phyloP scores from a whole-genome alignment of 371 early-diverging fungal genomes.

The Lichtheimia ornata region DNA sequence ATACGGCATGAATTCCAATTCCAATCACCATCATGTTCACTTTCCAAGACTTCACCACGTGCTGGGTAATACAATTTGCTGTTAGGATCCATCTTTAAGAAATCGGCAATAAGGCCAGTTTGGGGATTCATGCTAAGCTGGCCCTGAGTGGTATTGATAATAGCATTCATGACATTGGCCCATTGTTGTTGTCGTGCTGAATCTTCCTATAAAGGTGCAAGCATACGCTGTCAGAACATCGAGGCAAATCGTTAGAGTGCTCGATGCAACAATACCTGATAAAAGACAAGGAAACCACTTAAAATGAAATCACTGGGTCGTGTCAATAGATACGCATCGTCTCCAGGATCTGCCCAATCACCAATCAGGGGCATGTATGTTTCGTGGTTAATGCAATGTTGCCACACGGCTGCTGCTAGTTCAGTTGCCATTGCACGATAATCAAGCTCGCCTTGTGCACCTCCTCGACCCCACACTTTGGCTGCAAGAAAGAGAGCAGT shows the following conservation, averaged over 20 bases:
- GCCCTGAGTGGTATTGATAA: slow-evolving; percentile 38
- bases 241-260: background rate
- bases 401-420: slow-evolving; percentile 50
- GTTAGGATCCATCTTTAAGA: slow-evolving; percentile 45
- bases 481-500: slow-evolving; percentile 61
- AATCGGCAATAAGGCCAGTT: slow-evolving; percentile 65
- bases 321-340: slow-evolving; percentile 54
- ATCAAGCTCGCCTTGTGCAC: slow-evolving; percentile 48
- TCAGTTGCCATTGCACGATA: slow-evolving; percentile 49
- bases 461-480: slow-evolving; percentile 58
- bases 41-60: slow-evolving; percentile 49
- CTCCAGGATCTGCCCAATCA: slow-evolving; percentile 65
- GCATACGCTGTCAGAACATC: background rate
- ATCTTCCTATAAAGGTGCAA: slow-evolving; percentile 40
- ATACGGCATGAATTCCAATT: slow-evolving; percentile 58
- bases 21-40: slow-evolving; percentile 50
- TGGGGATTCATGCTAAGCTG: slow-evolving; percentile 52
- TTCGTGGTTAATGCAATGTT: slow-evolving; percentile 57
- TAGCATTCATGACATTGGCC: slow-evolving; percentile 54
- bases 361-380: slow-evolving; percentile 62
- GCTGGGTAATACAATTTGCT: slow-evolving; percentile 49
- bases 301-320: slow-evolving; percentile 66
- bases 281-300: slow-evolving; percentile 58
- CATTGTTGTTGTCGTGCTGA: slow-evolving; percentile 51
- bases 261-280: slow-evolving; percentile 31